Conservation (phyloP, 2,329 filamentous ascomycete species). For the Xylariales sp. region DNA sequence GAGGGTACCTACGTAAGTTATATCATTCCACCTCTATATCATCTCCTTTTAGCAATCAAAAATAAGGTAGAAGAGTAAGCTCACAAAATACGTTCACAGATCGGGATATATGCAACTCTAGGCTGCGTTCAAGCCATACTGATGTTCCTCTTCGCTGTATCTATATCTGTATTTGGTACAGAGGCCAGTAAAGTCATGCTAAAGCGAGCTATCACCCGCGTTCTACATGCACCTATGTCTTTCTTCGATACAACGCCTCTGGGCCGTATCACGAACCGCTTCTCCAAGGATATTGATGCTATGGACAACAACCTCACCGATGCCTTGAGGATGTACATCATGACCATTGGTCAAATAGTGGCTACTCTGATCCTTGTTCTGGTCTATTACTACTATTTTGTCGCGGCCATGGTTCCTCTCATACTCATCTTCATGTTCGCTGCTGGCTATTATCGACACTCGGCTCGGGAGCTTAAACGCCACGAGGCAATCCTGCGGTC, state of each 20-base stretch:
- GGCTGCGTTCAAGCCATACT: constrained; percentile 67
- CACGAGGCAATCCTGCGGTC: constrained; percentile 89
- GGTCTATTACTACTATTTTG: constrained; percentile 90
- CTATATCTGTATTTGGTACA: constrained; percentile 75
- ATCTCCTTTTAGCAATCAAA: too few species aligned
- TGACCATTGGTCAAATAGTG: constrained; percentile 77
- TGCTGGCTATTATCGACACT: constrained; percentile 82
- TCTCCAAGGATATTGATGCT: constrained; percentile 90
- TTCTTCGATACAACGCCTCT: constrained; percentile 98
- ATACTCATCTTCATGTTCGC: constrained; percentile 76
- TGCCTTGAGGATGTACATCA: constrained; percentile 86
- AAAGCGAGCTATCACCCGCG: constrained; percentile 70
- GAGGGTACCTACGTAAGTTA: too few species aligned
- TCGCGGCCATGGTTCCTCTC: constrained; percentile 57
- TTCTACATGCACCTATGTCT: constrained; percentile 71
- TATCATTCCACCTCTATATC: too few species aligned
- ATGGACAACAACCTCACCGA: constrained; percentile 94
- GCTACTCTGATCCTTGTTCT: constrained; percentile 88
- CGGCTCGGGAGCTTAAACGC: constrained; percentile 89
- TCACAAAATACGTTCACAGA: constrained; percentile 65
- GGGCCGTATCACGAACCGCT: constrained; percentile 92
- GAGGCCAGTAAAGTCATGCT: constrained; percentile 79
- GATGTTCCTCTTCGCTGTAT: constrained; percentile 76
- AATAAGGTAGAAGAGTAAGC: constrained; percentile 71
- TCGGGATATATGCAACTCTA: constrained; percentile 66